Base-by-base conservation (phyloP, 805 yeast species). In the Candida patagonica region DNA sequence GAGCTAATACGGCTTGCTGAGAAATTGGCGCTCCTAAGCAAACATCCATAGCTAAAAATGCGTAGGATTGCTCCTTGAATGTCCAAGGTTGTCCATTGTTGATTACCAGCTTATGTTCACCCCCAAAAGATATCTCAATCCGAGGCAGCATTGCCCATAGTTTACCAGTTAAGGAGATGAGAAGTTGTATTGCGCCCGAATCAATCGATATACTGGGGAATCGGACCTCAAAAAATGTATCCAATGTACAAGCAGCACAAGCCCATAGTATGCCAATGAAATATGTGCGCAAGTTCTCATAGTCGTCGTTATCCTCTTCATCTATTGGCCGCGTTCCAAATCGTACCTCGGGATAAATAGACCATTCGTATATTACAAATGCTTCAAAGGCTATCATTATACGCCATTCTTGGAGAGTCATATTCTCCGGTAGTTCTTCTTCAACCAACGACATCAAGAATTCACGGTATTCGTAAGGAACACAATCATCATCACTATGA, bases 81-180 rank as follows among this genome's bases (percentile, higher is more conserved):
- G 65, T 61, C 78, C 80, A 78, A 13, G 78, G 79, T n/a, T n/a
- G n/a, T 7, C 81, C 79, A 6, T 80, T 80, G 51, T 53, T 76
- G 42, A 74, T 57, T 8, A 66, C 62, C 42, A 57, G 50, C 49
- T 66, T 61, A 20, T 51, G 59, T 38, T 76, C 70, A 29, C 53
- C 45, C 9, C 37, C 44, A 9, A 72, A 6, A 76, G 62, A 43
- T 76, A 64, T 79, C n/a, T n/a, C n/a, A n/a, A n/a, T n/a, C n/a
- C n/a, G n/a, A n/a, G n/a, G n/a, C n/a, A n/a, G n/a, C n/a, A n/a
- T n/a, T n/a, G n/a, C n/a, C n/a, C n/a, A n/a, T n/a, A n/a, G n/a
- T n/a, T n/a, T n/a, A 76, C 84, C 84, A 30, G 73, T 47, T 3
- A 83, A 83, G 58, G 66, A 76, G 2, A 79, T 22, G 49, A 50